Evolutionary conservation across 164 flowering plant species (phyloP), one percentile per base, ranked within the genome.

Genomic region (Kingdonia uniflora): DNA sequence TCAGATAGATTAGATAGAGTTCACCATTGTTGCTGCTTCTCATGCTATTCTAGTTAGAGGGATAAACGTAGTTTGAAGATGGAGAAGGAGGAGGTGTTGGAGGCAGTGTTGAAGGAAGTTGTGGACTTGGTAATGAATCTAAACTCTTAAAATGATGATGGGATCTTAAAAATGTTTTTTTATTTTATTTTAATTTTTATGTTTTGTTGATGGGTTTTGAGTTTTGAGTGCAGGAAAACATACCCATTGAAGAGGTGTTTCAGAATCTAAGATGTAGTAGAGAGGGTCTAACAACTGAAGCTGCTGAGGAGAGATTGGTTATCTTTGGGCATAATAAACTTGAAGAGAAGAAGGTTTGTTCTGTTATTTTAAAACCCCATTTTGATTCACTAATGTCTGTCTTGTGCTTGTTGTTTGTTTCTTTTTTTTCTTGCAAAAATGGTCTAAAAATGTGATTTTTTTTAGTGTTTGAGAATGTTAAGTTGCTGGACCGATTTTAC

Each of bases 191-290:
- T 1, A n/a, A 41, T 23, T 42, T 52, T 37, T 55, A 26, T 11
- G 26, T 56, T 26, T 52, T 17, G 13, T 56, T 61, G 53, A 19
- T 61, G 38, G 38, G 38, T 25, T 47, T 58, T 54, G 14, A 41
- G 23, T 53, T 19, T 55, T 63, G 42, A 22, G 41, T 72, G 59
- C 73, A 87, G 97, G 97, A 86, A 49, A 77, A 80, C 54, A 79
- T 84, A 51, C 91, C 91, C 10, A 62, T 82, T 23, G 95, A 84
- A 59, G 95, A 90, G 65, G 91, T 87, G 19, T 82, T 84, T 57
- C 70, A 80, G 72, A 79, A 76, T 48, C 56, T 87, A 60, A 79
- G 80, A 71, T 82, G 91, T 61, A 71, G 61, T 51, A 67, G 20
- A 63, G 65, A 74, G 20, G 95, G 95, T 2, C 74, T 90, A 26